Base-by-base conservation (phyloP, 768 basidiomycete genomes). In the Pleurotus salmoneostramineus region DNA sequence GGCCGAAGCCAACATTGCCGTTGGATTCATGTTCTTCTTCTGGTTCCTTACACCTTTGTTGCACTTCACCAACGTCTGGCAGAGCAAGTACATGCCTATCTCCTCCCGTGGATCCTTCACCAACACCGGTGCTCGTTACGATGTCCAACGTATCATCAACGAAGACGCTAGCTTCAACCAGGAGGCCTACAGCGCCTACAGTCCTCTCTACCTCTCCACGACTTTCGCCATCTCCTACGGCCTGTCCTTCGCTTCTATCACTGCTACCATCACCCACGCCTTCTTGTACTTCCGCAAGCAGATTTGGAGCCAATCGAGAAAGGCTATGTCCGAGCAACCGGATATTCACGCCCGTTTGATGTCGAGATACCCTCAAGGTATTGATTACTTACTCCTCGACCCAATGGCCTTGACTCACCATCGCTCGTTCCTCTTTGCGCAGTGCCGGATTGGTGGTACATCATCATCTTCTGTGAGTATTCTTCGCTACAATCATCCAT, bases 391-490 rank as follows among this genome's bases (percentile, higher is more conserved):
- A 34, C 8, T n/a, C 6, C 12, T 3, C 15, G 4, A 21, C 8
- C 37, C 8, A 40, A 8, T 40, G 2, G 2, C 37, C 37, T 40
- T 3, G 2, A 40, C 32, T 54, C 5, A 37, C 11, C 15, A n/a
- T 11, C 27, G 32, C 4, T 27, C 27, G 32, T 8, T 27, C 27
- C 8, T 5, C 35, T 42, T n/a, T 6, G 40, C n/a, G 40, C 11
- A 83, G 86, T 93, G 12, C 92, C 91, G 1, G 82, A 92, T 59
- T 93, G 89, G 91, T 94, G 92, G 92, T 94, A 93, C 68, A 68
- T 74, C 6, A 65, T 77, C 44, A 77, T 94, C 51, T 90, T 92
- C 71, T 68, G 69, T 80, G 72, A 60, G 75, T 72, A 15, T 31
- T 32, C 35, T 10, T 34, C 1, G 64, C 64, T 46, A 49, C 73